Conservation (phyloP, 2,329 filamentous ascomycete genomes). For the Penicillium sp. region DNA sequence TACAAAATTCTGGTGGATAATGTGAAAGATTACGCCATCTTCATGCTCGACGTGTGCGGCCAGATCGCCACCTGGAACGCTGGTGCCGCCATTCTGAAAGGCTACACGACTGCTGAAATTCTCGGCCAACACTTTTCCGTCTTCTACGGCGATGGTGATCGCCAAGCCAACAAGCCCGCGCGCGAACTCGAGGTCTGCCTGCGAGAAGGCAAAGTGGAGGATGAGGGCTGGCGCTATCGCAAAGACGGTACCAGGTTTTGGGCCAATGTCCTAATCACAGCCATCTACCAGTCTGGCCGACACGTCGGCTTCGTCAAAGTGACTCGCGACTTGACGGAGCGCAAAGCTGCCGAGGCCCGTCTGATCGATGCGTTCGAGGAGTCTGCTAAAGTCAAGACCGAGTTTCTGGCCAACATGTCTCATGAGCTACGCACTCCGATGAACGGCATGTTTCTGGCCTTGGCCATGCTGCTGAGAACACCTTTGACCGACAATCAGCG, state of each 20-base stretch:
- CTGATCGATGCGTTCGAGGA: constrained; percentile 60
- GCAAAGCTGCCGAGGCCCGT: constrained; percentile 54
- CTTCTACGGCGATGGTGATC: constrained; percentile 56
- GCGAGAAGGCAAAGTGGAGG: constrained; percentile 56
- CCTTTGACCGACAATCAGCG: constrained; percentile 53
- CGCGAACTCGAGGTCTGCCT: constrained; percentile 54
- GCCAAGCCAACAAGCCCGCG: constrained; percentile 49
- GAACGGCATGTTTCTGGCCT: constrained; percentile 61
- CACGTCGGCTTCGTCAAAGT: constrained; percentile 60
- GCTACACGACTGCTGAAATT: constrained; percentile 55
- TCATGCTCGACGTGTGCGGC: constrained; percentile 58
- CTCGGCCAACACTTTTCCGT: constrained; percentile 58
- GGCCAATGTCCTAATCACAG: constrained; percentile 60
- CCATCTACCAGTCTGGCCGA: constrained; percentile 52
- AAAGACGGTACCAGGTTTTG: constrained; percentile 60
- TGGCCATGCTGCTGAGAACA: constrained; percentile 57
- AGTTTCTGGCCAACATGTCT: constrained; percentile 62
- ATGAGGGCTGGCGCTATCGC: constrained; percentile 59
- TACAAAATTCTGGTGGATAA: constrained; percentile 62
- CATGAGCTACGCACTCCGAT: constrained; percentile 65
- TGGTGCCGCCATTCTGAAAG: constrained; percentile 56
- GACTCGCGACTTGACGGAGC: constrained; percentile 57
- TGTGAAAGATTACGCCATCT: constrained; percentile 63
- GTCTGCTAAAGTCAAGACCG: constrained; percentile 60
- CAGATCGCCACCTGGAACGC: constrained; percentile 58